Conservation (phyloP, 495 filamentous ascomycete genomes). For the Penicillium bovifimosum region DNA sequence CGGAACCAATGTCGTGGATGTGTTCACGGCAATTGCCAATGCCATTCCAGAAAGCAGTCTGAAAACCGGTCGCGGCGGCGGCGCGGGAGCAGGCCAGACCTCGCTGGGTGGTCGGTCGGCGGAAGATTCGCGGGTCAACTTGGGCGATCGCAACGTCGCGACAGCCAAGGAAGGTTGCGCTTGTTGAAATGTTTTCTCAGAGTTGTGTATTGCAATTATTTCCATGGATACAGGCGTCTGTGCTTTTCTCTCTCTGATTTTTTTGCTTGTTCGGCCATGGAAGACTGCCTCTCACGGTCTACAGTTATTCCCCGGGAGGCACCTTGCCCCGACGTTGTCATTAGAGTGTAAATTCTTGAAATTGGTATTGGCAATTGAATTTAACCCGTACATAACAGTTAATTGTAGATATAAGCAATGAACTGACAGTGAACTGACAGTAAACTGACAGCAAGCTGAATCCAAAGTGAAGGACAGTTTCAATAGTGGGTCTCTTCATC, state of each 20-base stretch:
- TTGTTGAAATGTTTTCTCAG: constrained; percentile 50
- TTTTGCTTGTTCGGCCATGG: constrained; percentile 2
- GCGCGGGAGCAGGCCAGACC: constrained; percentile 51
- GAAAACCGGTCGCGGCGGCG: constrained; percentile 72
- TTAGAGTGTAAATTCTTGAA: constrained; percentile 8
- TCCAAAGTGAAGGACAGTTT: background rate
- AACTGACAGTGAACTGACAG: too few relatives aligned
- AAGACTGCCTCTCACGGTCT: constrained; percentile 9
- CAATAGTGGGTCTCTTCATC: background rate
- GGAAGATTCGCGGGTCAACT: constrained; percentile 43
- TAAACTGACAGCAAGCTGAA: too few relatives aligned
- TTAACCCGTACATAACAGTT: too few relatives aligned
- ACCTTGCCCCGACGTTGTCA: background rate
- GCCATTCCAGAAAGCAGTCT: constrained; percentile 93
- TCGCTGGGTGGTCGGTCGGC: constrained; percentile 33
- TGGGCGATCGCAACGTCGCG: constrained; percentile 37
- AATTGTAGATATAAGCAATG: too few relatives aligned
- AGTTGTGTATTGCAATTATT: constrained; percentile 11
- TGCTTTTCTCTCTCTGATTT: constrained; percentile 7
- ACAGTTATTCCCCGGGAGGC: constrained; percentile 4
- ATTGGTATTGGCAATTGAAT: background rate
- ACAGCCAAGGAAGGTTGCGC: constrained; percentile 89
- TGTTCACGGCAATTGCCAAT: constrained; percentile 98
- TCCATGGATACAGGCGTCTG: constrained; percentile 20
- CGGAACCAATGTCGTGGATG: constrained; percentile 84